Evolutionary conservation across 768 basidiomycete species (phyloP).

Genomic region (Thelephora aurantiotincta): DNA sequence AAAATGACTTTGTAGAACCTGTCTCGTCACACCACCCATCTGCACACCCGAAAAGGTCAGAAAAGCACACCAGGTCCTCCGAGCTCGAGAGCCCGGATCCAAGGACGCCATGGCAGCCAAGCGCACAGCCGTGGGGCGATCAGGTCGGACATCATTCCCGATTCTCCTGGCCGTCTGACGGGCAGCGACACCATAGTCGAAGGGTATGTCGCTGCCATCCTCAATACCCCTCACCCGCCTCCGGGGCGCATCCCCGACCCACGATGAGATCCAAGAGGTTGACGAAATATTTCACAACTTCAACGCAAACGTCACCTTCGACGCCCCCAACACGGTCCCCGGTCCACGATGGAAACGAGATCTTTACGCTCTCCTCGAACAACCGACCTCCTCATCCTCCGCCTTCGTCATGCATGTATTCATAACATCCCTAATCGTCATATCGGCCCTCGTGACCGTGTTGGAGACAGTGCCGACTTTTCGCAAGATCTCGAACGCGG

Average conservation of each 20-base stretch:
- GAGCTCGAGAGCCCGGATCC: no score
- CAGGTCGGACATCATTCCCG: no score
- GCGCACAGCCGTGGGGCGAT: no score
- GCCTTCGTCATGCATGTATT: constrained; percentile 68
- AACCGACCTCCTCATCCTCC: constrained; percentile 58
- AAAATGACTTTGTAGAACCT: no score
- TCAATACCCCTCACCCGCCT: no score
- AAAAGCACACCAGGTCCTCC: no score
- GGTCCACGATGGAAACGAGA: constrained; percentile 47
- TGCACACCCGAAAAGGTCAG: no score
- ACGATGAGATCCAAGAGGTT: neutral
- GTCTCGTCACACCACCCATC: no score
- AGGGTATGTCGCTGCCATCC: no score
- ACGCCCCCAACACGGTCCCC: constrained; percentile 15
- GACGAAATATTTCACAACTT: neutral
- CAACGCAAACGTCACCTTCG: constrained; percentile 5
- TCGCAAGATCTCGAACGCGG: constrained; percentile 48
- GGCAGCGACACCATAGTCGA: no score
- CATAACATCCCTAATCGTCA: constrained; percentile 55
- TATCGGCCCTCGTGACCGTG: constrained; percentile 64
- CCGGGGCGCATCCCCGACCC: neutral
- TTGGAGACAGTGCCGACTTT: constrained; percentile 71
- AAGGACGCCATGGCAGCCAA: no score
- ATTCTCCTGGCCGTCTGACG: no score
- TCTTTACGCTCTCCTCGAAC: constrained; percentile 62